A percentile compares a stretch with the other conserved stretches of the same genome.
phyloP scores from a whole-genome alignment of 2,329 filamentous ascomycete genomes.

The Aspergillus vadensis region DNA sequence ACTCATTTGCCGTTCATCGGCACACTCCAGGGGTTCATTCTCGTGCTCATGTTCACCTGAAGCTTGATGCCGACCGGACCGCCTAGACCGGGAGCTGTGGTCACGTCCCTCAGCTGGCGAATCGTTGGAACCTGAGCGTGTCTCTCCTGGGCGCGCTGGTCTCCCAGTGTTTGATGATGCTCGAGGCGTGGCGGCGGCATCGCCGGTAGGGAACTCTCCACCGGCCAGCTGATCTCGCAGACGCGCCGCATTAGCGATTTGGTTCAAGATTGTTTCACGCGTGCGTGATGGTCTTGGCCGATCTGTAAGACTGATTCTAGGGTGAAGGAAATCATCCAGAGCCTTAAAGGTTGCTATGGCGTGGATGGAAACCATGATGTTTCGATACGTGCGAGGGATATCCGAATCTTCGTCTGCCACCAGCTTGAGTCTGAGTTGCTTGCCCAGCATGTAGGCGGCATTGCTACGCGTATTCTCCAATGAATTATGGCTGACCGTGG shows the following conservation, averaged over 20 bases:
- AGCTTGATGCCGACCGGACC: conserved; percentile 62
- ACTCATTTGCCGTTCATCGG: conserved; percentile 82
- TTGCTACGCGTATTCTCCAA: conserved; percentile 89
- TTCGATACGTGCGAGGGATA: conserved; percentile 82
- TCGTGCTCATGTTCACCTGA: conserved; percentile 62
- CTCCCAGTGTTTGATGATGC: conserved; percentile 25
- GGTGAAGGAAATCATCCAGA: conserved; percentile 90
- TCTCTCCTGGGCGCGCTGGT: conserved; percentile 17
- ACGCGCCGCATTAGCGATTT: conserved; percentile 69
- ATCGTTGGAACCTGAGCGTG: conserved; percentile 41
- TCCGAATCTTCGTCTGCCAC: conserved; percentile 84
- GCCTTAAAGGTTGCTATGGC: conserved; percentile 98
- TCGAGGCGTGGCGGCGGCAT: conserved; percentile 27
- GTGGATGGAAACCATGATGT: conserved; percentile 98
- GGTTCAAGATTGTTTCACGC: conserved; percentile 68
- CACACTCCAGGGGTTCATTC: conserved; percentile 80
- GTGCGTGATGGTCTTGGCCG: conserved; percentile 64
- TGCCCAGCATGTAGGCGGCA: conserved; percentile 92
- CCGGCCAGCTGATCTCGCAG: conserved; percentile 55
- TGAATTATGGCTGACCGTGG: conserved; percentile 90
- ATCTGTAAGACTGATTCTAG: conserved; percentile 80
- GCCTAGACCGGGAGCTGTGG: conserved; percentile 53
- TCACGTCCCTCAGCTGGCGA: conserved; percentile 41
- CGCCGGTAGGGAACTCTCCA: conserved; percentile 34
- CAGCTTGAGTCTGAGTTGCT: conserved; percentile 87